Conservation (phyloP, 2,329 filamentous ascomycete genomes). For the Cladobotryum mycophilum region DNA sequence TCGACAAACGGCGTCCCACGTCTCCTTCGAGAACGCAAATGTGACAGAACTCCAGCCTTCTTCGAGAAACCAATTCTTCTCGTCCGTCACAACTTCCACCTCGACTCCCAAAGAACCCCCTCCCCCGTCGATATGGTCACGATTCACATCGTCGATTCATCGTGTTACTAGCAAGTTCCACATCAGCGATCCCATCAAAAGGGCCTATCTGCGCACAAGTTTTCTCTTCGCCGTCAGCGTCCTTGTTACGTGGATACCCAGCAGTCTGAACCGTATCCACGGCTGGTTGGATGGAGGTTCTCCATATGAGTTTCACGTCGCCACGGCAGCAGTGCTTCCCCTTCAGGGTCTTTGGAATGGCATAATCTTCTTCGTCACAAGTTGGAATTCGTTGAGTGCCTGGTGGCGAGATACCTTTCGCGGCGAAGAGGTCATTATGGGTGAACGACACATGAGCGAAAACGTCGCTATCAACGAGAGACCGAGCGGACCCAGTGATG, state of each 20-base stretch:
- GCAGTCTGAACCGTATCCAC: constrained; percentile 69
- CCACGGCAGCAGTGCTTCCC: constrained; percentile 65
- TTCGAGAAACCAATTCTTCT: constrained; percentile 26
- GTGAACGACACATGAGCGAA: constrained; percentile 3
- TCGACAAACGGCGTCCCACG: constrained; percentile 9
- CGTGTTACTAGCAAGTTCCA: constrained; percentile 31
- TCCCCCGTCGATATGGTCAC: constrained; percentile 10
- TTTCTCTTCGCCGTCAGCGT: constrained; percentile 57
- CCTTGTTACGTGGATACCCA: constrained; percentile 57
- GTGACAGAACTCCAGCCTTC: constrained; percentile 14
- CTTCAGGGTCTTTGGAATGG: constrained; percentile 78
- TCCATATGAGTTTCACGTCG: constrained; percentile 61
- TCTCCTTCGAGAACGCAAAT: constrained; percentile 19
- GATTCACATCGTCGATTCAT: constrained; percentile 17
- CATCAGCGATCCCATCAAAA: constrained; percentile 49
- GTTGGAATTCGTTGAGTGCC: constrained; percentile 29
- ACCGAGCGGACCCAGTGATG: constrained; percentile 3
- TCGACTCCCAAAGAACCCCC: constrained; percentile 7
- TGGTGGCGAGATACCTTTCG: constrained; percentile 8
- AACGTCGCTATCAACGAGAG: constrained; percentile 8
- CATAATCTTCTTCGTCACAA: constrained; percentile 68
- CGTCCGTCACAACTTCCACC: constrained; percentile 24
- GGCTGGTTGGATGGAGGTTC: constrained; percentile 49
- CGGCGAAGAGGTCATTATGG: not conserved
- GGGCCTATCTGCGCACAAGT: constrained; percentile 54